phyloP scores from a whole-genome alignment of 805 yeast genomes.

The Candida maltosa region DNA sequence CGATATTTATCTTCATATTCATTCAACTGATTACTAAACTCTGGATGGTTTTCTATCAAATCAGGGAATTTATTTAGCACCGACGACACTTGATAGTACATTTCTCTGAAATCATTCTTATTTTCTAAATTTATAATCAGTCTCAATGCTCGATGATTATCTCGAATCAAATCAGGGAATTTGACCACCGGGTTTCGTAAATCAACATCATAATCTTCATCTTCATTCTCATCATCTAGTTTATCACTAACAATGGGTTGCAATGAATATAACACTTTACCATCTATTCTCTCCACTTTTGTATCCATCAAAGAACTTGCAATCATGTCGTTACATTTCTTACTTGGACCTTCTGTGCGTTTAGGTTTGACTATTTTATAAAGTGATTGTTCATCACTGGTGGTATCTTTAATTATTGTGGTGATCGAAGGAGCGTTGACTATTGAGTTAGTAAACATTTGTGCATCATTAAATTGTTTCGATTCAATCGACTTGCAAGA shows the following conservation, averaged over 20 bases:
- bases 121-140: not conserved
- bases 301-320: constrained; percentile 8
- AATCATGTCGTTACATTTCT: not conserved
- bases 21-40: constrained; percentile 19
- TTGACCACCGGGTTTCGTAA: constrained; percentile 3
- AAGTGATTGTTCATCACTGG: constrained; percentile 47
- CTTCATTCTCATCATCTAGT: not conserved
- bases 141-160: not conserved
- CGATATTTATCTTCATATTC: constrained; percentile 16
- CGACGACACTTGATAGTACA: too few species aligned
- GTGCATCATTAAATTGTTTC: constrained; percentile 52
- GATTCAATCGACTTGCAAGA: constrained; percentile 38
- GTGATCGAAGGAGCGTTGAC: constrained; percentile 51
- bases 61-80: constrained; percentile 18
- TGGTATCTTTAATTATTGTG: constrained; percentile 57
- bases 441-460: constrained; percentile 64
- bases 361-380: constrained; percentile 33
- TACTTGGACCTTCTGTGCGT: not conserved
- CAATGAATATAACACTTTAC: constrained; percentile 34
- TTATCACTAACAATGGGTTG: too few species aligned
- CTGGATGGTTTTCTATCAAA: constrained; percentile 19
- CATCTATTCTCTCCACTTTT: constrained; percentile 50
- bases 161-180: not conserved
- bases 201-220: not conserved
- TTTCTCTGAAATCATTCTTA: constrained; percentile 1